phyloP scores from a whole-genome alignment of 2,329 filamentous ascomycete species.

The Cladosporium sp. region DNA sequence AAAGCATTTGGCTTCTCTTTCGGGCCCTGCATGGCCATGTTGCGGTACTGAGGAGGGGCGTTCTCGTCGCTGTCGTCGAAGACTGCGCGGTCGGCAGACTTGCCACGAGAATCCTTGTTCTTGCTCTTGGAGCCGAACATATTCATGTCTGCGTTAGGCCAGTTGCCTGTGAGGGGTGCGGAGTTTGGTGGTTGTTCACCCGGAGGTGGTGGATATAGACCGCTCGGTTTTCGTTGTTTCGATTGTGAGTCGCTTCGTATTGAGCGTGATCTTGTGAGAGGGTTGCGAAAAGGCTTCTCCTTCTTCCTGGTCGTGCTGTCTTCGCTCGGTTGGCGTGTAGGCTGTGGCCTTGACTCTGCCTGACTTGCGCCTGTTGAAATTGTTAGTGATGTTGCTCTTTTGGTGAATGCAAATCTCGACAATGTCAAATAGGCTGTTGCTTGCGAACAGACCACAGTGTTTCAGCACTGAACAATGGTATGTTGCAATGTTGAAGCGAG shows the following conservation, averaged over 20 bases:
- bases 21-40: constrained; percentile 17
- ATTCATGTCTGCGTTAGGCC: constrained; percentile 22
- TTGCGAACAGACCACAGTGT: background rate
- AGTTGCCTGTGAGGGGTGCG: constrained; percentile 25
- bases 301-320: constrained; percentile 24
- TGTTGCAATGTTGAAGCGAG: background rate
- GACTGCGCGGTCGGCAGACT: constrained; percentile 29
- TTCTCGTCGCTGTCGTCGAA: constrained; percentile 26
- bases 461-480: background rate
- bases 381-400: background rate
- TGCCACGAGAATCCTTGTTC: constrained; percentile 27
- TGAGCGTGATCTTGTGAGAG: constrained; percentile 25
- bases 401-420: background rate
- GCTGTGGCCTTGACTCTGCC: constrained; percentile 17
- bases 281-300: constrained; percentile 26
- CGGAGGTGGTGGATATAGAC: constrained; percentile 15
- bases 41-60: constrained; percentile 14
- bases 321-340: constrained; percentile 25
- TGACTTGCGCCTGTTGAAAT: background rate
- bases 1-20: constrained; percentile 24
- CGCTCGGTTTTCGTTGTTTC: constrained; percentile 19
- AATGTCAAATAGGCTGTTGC: background rate
- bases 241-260: constrained; percentile 29
- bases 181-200: constrained; percentile 25
- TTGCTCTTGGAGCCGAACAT: constrained; percentile 21